Base-by-base conservation (phyloP, 805 yeast genomes). In the Diddensiella transvaalensis region DNA sequence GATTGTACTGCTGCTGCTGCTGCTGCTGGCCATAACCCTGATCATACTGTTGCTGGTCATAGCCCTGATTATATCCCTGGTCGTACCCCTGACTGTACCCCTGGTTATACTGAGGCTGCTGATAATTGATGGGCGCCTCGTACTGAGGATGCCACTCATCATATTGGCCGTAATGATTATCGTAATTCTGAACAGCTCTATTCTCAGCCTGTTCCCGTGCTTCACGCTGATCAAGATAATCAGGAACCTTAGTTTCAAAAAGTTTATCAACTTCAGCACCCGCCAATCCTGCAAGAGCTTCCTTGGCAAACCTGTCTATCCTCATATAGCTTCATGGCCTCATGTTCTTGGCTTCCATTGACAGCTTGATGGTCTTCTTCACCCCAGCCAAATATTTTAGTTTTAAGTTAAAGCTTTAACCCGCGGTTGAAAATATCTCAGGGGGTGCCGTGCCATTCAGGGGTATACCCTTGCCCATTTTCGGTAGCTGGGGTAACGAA, bases 231-330 rank as follows among this genome's bases (percentile, higher is more conserved):
- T 60, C 62, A 35, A 56, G 53, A 47, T 55, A 58, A 50, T 60
- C 55, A 21, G 59, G 55, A 18, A 62, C 64, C 54, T 60, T 60
- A 47, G 63, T 57, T 48, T 60, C 64, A 46, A 60, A 51, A 35
- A 58, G 53, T 58, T 60, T 60, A 55, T 60, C 64, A 49, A 57
- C 64, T 46, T 60, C 64, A 39, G 59, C 59, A 22, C 59, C 64
- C 22, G 60, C 64, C 43, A 60, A 17, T 3, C 62, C 63, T 18
- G 60, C 60, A 21, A 60, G 50, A 19, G 51, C 44, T 45, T 60
- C 64, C 53, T 60, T 60, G 42, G 63, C 63, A 43, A 60, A 58
- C 10, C 54, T 60, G 64, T 30, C 54, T 46, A 55, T 60, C 63
- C 40, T 60, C 64, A 40, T 51, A 60, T 39, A 56, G 44, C 58